Percentiles rank a stretch among this genome's conserved stretches.
Conservation (phyloP, 257 asterid genomes). For the Gynochthodes officinalis region DNA sequence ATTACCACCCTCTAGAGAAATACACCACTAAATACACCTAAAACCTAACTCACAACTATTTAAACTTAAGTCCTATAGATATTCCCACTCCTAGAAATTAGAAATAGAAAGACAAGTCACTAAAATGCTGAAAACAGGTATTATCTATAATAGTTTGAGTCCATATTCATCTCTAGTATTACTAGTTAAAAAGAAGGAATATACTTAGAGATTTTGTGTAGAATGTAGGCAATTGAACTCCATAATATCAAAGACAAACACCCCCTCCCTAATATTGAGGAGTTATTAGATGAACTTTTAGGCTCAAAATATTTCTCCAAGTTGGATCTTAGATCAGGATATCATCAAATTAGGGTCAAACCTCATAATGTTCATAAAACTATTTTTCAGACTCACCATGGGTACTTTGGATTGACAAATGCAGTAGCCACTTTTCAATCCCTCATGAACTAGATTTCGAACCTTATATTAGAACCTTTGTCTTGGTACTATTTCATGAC, state of each 20-base stretch:
- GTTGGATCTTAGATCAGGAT: background rate
- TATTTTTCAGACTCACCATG: background rate
- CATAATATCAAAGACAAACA: background rate
- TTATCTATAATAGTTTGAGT: background rate
- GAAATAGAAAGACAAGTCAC: too few relatives aligned
- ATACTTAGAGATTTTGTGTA: background rate
- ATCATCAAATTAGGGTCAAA: background rate
- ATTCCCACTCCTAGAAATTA: too few relatives aligned
- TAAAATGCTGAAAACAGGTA: background rate
- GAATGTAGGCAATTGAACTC: background rate
- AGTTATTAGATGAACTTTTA: background rate
- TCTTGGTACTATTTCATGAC: conserved; percentile 7
- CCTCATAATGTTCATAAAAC: background rate
- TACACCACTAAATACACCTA: too few relatives aligned
- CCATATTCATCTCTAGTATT: background rate
- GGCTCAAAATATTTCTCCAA: background rate
- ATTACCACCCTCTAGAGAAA: too few relatives aligned
- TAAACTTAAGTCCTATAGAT: too few relatives aligned
- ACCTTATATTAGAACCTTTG: background rate
- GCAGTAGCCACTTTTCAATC: conserved; percentile 1
- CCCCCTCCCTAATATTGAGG: background rate
- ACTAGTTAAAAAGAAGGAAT: background rate
- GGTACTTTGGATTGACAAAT: conserved; percentile 11
- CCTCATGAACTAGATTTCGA: background rate
- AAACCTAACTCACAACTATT: too few relatives aligned